phyloP scores from a whole-genome alignment of 225 moss, liverwort and hornwort species.

The Bryoerythrophyllum caledonicum region DNA sequence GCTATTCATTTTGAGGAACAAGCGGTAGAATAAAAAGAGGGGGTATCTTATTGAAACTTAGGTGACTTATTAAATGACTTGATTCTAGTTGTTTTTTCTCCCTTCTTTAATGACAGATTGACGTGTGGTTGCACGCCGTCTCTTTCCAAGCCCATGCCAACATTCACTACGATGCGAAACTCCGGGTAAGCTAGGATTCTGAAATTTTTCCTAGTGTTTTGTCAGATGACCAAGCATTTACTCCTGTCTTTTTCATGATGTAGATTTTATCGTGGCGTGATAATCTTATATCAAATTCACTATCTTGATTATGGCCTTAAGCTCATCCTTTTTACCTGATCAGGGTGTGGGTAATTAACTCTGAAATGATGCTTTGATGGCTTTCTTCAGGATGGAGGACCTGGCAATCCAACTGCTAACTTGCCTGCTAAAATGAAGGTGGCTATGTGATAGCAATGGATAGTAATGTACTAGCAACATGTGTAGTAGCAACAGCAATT shows the following conservation, averaged over 20 bases:
- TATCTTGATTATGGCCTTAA: background rate
- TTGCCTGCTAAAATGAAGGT: slow-evolving; percentile 61
- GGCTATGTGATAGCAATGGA: slow-evolving; percentile 3
- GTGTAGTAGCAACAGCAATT: background rate
- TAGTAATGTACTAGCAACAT: background rate
- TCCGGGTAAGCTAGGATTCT: slow-evolving; percentile 30
- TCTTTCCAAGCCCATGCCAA: slow-evolving; percentile 75
- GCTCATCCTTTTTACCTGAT: background rate
- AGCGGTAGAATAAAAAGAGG: too few species aligned
- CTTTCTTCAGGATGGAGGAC: slow-evolving; percentile 48
- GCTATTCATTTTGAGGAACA: too few species aligned
- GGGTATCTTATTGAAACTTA: too few species aligned
- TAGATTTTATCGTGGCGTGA: background rate
- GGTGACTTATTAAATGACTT: too few species aligned
- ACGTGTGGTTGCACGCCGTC: slow-evolving; percentile 84
- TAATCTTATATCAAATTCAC: background rate
- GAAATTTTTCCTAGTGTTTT: background rate
- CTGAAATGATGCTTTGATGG: background rate
- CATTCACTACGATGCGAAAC: slow-evolving; percentile 66
- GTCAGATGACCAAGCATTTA: background rate
- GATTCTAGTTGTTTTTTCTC: background rate
- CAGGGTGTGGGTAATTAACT: background rate
- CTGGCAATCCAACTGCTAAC: slow-evolving; percentile 42
- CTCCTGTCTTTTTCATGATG: background rate
- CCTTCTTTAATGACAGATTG: slow-evolving; percentile 57